Evolutionary conservation across 768 basidiomycete species (phyloP), one percentile per base, ranked within the genome.

Genomic region (Tulasnella sp.): DNA sequence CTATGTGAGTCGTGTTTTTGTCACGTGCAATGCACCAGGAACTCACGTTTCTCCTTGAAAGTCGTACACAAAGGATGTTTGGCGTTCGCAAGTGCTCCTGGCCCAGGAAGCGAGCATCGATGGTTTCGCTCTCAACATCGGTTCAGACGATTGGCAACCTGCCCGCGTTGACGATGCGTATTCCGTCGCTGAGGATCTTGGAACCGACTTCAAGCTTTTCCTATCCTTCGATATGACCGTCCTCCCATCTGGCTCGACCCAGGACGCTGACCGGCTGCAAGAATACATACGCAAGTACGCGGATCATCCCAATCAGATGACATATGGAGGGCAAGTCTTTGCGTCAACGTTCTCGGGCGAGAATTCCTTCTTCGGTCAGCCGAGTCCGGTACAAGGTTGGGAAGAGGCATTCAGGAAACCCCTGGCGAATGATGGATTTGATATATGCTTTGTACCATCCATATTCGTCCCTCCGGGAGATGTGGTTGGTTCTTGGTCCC

Each of bases 41-140:
- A 39, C 11, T 19, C 32, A 12, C 32, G 19, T 6, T 51, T 25
- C 39, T 27, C 19, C 35, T 51, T 48, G 5, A 21, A 27, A 61
- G 58, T 51, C 59, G 3, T 58, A 57, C 49, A 62, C 40, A 29
- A 41, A 42, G 34, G 41, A 40, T 41, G 36, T 39, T 14, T 62
- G 60, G 59, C 39, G 46, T 12, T 53, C 15, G 17, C 46, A 62
- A 39, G 61, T 62, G 32, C 25, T 34, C 4, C n/a, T 59, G 42
- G 62, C 62, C 11, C 55, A 57, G 34, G 43, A 31, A 14, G 60
- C 27, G 27, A 45, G 56, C 69, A 68, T 61, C 11, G 62, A 63
- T 34, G 67, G 65, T 2, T 67, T 68, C 49, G 62, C 82, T 0
- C 72, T 89, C 58, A 87, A 87, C 64, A 73, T 82, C 48, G 86